Evolutionary conservation across 2,329 filamentous ascomycete genomes (phyloP).

Genomic region (Fusarium vanettenii): DNA sequence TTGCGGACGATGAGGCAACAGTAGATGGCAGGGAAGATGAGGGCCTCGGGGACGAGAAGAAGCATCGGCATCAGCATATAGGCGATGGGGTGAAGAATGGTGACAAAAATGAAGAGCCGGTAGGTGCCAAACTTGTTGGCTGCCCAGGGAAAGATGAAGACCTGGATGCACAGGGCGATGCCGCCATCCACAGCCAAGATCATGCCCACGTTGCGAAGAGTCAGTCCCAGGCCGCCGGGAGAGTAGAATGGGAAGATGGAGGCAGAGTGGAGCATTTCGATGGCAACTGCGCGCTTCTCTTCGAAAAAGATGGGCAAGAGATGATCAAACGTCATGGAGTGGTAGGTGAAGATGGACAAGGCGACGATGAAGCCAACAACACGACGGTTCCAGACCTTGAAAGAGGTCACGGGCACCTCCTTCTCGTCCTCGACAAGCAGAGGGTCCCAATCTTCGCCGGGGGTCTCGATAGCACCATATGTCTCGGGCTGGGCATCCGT

Average conservation of each 20-base stretch:
- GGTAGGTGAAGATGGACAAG: constrained; percentile 90
- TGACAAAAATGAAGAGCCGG: constrained; percentile 68
- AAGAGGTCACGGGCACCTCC: constrained; percentile 49
- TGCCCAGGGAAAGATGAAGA: constrained; percentile 69
- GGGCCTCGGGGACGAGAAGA: constrained; percentile 62
- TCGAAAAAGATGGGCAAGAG: constrained; percentile 93
- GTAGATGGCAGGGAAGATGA: constrained; percentile 70
- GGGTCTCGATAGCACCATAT: constrained; percentile 76
- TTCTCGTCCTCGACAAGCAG: constrained; percentile 40
- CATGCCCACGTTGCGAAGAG: constrained; percentile 70
- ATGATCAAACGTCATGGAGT: constrained; percentile 95
- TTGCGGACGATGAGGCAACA: constrained; percentile 68
- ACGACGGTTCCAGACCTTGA: constrained; percentile 65
- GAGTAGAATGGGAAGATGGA: constrained; percentile 63
- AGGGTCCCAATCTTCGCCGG: constrained; percentile 61
- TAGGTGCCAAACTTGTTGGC: constrained; percentile 70
- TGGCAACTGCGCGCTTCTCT: constrained; percentile 68
- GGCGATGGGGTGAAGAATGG: constrained; percentile 69
- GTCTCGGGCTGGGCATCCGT: constrained; percentile 82
- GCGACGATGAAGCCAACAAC: constrained; percentile 84
- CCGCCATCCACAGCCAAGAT: constrained; percentile 69
- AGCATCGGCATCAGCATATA: constrained; percentile 71
- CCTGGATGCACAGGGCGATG: constrained; percentile 70
- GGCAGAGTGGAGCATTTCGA: constrained; percentile 47
- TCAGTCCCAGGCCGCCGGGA: constrained; percentile 72